Base-by-base conservation (phyloP, 805 yeast species). In the Wickerhamomyces bisporus region DNA sequence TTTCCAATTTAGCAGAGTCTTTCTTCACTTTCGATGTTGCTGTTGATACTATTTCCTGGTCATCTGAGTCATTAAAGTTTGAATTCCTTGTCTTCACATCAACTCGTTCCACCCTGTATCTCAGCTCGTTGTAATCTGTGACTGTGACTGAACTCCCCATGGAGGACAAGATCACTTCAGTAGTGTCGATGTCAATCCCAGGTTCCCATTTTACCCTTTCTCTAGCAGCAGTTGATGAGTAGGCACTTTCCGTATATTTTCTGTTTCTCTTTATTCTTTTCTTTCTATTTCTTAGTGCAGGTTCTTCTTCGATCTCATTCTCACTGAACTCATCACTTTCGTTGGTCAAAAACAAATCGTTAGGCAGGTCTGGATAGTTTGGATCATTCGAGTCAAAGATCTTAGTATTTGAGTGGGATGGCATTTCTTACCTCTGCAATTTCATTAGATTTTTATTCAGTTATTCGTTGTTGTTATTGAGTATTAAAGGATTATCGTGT, bases 171-270 rank as follows among this genome's bases (percentile, higher is more conserved):
- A 71, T 64, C 5, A 77, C 79, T 17, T 62, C 67, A 1, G 79
- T 76, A 1, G 71, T 70, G 8, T 65, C 53, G 25, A 73, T 62
- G 48, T 77, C 73, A 20, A 76, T 65, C 15, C 83, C 83, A 0
- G 83, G 82, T 47, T 77, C 83, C 73, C 77, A 72, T 18, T 71
- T 75, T 5, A 75, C 66, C 33, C 71, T 50, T 35, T 60, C 64
- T 29, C 68, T 59, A 3, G 59, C 61, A 8, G 58, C 58, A 1
- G 57, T 53, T 5, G 61, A 46, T 15, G 67, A 65, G 19, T 58
- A 55, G 10, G 61, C 56, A n/a, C 68, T 55, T 6, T 66, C 69
- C 4, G 47, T 44, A 41, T 67, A 68, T 32, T 49, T 42, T 45
- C 58, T 49, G 29, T 52, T 38, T 8, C 20, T 41, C 9, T 26